A percentile compares a stretch with the other conserved stretches of the same genome.
phyloP scores from a whole-genome alignment of 2,329 filamentous ascomycete species.

The Fusarium bactridioides region DNA sequence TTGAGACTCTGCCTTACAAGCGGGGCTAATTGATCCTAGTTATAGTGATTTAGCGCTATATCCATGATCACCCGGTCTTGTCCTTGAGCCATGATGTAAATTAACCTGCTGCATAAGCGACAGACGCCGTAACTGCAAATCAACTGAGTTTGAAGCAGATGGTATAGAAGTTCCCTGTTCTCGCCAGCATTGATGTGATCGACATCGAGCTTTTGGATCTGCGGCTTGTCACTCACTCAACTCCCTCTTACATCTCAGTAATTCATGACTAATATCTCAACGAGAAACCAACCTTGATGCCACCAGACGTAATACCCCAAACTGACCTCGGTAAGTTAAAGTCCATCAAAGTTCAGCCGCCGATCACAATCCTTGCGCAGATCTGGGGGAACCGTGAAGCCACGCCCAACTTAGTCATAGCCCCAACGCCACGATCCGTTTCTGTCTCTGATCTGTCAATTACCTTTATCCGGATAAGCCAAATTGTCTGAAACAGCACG shows the following conservation, averaged over 20 bases:
- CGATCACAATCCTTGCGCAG: background rate
- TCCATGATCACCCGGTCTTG: background rate
- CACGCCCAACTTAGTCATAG: background rate
- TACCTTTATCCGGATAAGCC: background rate
- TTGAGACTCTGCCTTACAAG: background rate
- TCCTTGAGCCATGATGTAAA: no score
- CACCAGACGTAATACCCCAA: fast-evolving
- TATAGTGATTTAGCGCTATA: background rate
- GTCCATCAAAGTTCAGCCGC: background rate
- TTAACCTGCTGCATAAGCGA: no score
- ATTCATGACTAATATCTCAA: no score
- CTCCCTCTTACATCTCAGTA: no score
- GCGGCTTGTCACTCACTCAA: no score
- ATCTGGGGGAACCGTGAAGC: background rate
- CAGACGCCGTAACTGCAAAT: no score
- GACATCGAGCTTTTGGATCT: no score
- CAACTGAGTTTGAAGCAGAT: no score
- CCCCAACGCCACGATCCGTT: background rate
- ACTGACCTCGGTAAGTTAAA: fast-evolving
- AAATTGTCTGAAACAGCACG: fast-evolving
- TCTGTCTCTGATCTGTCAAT: background rate
- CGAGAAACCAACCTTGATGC: no score
- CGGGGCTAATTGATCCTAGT: background rate
- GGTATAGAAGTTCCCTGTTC: fast-evolving
- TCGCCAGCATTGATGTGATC: fast-evolving